Evolutionary conservation across 345 rosid species (phyloP).

Genomic region (Carallia pectinifolia): DNA sequence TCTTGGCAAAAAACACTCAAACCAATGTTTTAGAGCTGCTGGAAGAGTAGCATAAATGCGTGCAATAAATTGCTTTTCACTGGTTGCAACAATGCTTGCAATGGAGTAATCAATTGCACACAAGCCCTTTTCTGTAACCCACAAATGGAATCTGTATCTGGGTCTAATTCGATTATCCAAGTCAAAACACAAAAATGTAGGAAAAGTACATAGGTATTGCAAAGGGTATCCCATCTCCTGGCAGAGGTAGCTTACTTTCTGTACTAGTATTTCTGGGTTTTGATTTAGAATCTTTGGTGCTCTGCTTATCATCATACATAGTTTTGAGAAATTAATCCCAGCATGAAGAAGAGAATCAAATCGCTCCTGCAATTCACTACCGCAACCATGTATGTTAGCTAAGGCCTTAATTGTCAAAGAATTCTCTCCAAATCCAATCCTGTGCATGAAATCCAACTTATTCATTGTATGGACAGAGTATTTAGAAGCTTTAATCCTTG

Average conservation of each 20-base stretch:
- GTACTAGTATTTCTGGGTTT: slow-evolving; percentile 43
- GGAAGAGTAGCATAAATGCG: slow-evolving; percentile 62
- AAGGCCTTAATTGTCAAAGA: slow-evolving; percentile 45
- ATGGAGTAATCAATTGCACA: slow-evolving; percentile 42
- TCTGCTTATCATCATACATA: slow-evolving; percentile 39
- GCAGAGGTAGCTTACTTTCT: slow-evolving; percentile 48
- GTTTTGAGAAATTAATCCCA: slow-evolving; percentile 52
- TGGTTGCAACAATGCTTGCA: slow-evolving; percentile 64
- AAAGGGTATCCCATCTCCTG: slow-evolving; percentile 45
- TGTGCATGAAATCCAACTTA: slow-evolving; percentile 54
- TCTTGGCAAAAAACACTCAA: slow-evolving; percentile 40
- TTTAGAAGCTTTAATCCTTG: slow-evolving; percentile 36
- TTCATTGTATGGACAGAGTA: slow-evolving; percentile 38
- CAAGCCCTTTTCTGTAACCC: slow-evolving; percentile 54
- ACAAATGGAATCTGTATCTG: slow-evolving; percentile 47
- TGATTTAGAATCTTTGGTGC: slow-evolving; percentile 63
- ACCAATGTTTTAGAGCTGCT: slow-evolving; percentile 58
- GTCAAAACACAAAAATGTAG: slow-evolving; percentile 60
- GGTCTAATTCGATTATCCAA: slow-evolving; percentile 63
- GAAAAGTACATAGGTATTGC: slow-evolving; percentile 44
- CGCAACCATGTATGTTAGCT: slow-evolving; percentile 47
- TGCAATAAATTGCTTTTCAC: slow-evolving; percentile 52
- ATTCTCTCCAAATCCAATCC: slow-evolving; percentile 66
- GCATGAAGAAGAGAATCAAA: slow-evolving; percentile 39
- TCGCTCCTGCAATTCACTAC: slow-evolving; percentile 47